phyloP scores from a whole-genome alignment of 23 red algal genomes.

The Cyanidioschyzon merolae region DNA sequence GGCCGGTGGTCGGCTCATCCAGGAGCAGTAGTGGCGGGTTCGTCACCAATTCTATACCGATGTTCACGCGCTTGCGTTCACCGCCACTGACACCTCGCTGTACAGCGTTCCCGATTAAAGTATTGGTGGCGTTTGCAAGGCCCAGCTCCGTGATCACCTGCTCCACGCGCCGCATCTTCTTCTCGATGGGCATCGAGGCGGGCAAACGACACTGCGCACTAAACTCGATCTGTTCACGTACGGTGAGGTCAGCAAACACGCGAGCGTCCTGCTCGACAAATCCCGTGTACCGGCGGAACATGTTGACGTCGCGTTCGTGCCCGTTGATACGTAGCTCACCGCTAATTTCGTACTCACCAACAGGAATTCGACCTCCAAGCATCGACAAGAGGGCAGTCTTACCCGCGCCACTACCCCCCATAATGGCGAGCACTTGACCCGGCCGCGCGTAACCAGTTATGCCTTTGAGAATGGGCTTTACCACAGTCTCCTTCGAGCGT shows the following conservation, averaged over 20 bases:
- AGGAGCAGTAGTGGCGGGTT: slow-evolving; percentile 58
- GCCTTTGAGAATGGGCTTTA: slow-evolving; percentile 37
- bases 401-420: slow-evolving; percentile 53
- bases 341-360: slow-evolving; percentile 10
- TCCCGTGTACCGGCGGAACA: slow-evolving; percentile 36
- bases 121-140: slow-evolving; percentile 40
- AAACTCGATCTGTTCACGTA: slow-evolving; percentile 62
- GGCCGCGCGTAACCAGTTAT: slow-evolving; percentile 41
- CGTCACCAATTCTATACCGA: slow-evolving; percentile 87
- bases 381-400: slow-evolving; percentile 31
- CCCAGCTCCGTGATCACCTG: slow-evolving; percentile 62
- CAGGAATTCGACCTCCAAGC: slow-evolving; percentile 17
- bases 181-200: slow-evolving; percentile 29
- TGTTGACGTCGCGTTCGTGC: slow-evolving; percentile 33
- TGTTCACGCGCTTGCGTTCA: slow-evolving; percentile 80
- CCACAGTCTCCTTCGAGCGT: background rate
- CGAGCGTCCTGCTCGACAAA: slow-evolving; percentile 60
- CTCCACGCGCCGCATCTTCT: slow-evolving; percentile 51
- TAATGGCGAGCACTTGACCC: slow-evolving; percentile 54
- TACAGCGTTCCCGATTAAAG: slow-evolving; percentile 51
- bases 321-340: slow-evolving; percentile 83
- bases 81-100: slow-evolving; percentile 67
- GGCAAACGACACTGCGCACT: slow-evolving; percentile 64
- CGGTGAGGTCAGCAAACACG: slow-evolving; percentile 86
- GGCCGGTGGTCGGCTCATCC: slow-evolving; percentile 85